A percentile compares a stretch with the other conserved stretches of the same genome.
phyloP scores from a whole-genome alignment of 2,329 filamentous ascomycete genomes.

The Annulohypoxylon truncatum region DNA sequence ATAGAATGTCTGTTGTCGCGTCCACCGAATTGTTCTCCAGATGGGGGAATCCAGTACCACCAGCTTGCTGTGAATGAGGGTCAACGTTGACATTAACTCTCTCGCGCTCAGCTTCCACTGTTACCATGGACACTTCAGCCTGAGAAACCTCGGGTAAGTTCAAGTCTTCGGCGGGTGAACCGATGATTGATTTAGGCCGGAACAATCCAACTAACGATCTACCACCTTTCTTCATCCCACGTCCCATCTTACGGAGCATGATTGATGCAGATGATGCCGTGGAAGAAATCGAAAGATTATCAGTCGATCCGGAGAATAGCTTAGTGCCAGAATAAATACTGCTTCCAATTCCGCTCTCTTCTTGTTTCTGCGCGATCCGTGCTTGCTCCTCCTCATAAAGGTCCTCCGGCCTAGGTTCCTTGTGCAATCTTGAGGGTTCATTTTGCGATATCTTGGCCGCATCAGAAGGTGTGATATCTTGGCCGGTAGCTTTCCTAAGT shows the following conservation, averaged over 20 bases:
- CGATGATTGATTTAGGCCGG: conserved; percentile 90
- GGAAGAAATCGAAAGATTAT: conserved; percentile 92
- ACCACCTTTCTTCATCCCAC: conserved; percentile 95
- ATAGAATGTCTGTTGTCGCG: conserved; percentile 60
- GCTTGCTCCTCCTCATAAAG: conserved; percentile 88
- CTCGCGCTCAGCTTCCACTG: conserved; percentile 91
- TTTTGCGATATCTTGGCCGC: conserved; percentile 43
- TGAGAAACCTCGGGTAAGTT: conserved; percentile 74
- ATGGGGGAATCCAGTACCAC: conserved; percentile 84
- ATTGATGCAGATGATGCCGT: conserved; percentile 90
- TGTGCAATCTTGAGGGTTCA: conserved; percentile 70
- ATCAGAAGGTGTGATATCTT: conserved; percentile 60
- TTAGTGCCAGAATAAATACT: conserved; percentile 92
- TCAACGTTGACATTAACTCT: conserved; percentile 81
- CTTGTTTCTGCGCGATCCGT: conserved; percentile 90
- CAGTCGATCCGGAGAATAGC: conserved; percentile 89
- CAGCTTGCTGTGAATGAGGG: conserved; percentile 73
- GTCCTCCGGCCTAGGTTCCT: conserved; percentile 70
- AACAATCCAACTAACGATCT: conserved; percentile 94
- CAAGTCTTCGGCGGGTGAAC: conserved; percentile 77
- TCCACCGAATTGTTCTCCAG: conserved; percentile 86
- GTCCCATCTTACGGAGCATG: conserved; percentile 98
- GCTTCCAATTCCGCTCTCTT: conserved; percentile 89
- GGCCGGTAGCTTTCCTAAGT: conserved; percentile 78
- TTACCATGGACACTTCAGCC: conserved; percentile 94